A percentile compares a stretch with the other conserved stretches of the same genome.
Conservation (phyloP, 78 protist genomes). For the Dictyostelium citrinum region DNA sequence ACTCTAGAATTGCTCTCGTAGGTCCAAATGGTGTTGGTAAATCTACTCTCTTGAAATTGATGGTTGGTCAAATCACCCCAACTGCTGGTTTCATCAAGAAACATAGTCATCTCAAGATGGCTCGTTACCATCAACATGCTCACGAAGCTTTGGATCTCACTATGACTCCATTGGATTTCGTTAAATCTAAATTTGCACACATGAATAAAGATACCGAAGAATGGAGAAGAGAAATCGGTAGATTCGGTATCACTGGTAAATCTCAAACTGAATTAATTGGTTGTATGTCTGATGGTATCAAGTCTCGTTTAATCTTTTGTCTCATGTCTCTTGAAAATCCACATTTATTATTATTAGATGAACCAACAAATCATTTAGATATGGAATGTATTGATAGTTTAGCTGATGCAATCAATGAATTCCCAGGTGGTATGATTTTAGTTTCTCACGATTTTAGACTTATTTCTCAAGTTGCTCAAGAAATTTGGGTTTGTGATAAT, state of each 20-base stretch:
- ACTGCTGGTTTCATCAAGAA: constrained; percentile 84
- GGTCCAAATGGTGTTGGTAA: constrained; percentile 98
- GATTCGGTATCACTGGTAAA: constrained; percentile 92
- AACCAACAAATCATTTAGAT: constrained; percentile 87
- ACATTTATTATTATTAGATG: constrained; percentile 61
- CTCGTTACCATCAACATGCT: constrained; percentile 87
- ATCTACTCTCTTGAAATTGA: constrained; percentile 93
- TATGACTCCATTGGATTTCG: constrained; percentile 78
- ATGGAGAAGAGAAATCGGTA: constrained; percentile 83
- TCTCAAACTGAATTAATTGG: constrained; percentile 75
- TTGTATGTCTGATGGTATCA: constrained; percentile 84
- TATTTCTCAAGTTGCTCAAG: constrained; percentile 83
- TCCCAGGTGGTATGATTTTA: constrained; percentile 90
- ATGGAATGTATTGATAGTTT: constrained; percentile 87
- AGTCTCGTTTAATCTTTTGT: constrained; percentile 80
- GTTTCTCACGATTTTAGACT: constrained; percentile 93
- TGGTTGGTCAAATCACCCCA: constrained; percentile 90
- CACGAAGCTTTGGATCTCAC: constrained; percentile 74
- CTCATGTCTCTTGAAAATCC: constrained; percentile 74
- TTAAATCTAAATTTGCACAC: constrained; percentile 66
- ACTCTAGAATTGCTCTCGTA: constrained; percentile 92
- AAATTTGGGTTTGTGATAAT: constrained; percentile 90
- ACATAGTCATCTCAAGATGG: constrained; percentile 88
- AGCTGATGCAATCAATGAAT: constrained; percentile 83
- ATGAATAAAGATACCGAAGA: constrained; percentile 69